A percentile compares a stretch with the other conserved stretches of the same genome.
Conservation (phyloP, 108 stramenopile species). For the Aurantiochytrium sp. region DNA sequence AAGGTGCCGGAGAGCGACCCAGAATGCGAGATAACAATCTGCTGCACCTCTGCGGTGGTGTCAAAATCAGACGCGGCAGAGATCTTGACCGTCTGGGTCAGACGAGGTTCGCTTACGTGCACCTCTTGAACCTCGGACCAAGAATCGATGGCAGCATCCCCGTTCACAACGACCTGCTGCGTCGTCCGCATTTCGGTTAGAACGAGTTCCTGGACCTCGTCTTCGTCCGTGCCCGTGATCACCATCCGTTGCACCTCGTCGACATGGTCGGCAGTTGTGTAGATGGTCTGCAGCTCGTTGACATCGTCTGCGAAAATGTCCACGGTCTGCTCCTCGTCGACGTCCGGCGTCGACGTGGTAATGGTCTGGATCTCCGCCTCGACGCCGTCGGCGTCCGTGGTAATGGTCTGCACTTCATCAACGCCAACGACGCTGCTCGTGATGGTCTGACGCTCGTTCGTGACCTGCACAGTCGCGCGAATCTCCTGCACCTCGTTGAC, state of each 20-base stretch:
- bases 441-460: constrained; percentile 74
- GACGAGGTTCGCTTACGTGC: neutral
- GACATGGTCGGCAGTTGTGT: constrained; percentile 48
- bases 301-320: constrained; percentile 60
- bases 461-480: constrained; percentile 63
- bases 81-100: neutral
- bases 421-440: constrained; percentile 61
- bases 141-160: neutral
- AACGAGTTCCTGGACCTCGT: neutral
- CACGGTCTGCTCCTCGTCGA: constrained; percentile 70
- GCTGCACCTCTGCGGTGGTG: neutral
- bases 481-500: constrained; percentile 63
- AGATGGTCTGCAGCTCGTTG: constrained; percentile 67
- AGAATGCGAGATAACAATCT: neutral
- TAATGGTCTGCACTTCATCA: constrained; percentile 73
- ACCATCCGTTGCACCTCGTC: constrained; percentile 62
- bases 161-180: neutral
- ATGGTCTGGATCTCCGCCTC: constrained; percentile 74
- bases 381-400: constrained; percentile 72
- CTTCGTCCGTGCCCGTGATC: neutral
- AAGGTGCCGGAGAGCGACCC: neutral
- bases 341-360: constrained; percentile 64
- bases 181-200: neutral
- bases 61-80: neutral
- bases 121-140: neutral